Conservation (phyloP, 1,284 basidiomycete genomes). For the Schizophyllum commune region DNA sequence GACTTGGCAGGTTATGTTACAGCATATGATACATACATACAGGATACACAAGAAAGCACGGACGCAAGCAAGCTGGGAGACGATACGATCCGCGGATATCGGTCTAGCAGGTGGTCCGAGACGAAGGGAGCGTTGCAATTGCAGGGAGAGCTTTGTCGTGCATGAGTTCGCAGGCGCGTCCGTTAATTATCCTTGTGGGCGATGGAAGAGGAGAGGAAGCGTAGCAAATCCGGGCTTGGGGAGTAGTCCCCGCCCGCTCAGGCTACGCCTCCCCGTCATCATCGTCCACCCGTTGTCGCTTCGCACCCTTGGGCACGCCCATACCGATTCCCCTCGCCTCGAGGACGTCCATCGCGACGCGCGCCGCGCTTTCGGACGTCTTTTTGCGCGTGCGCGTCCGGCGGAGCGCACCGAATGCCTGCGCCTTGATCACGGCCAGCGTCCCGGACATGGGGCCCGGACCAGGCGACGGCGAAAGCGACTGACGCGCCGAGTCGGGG, state of each 20-base stretch:
- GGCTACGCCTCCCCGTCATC: slow-evolving; percentile 27
- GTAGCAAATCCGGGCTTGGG: not conserved
- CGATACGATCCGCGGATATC: not conserved
- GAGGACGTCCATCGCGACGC: slow-evolving; percentile 69
- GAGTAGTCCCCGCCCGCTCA: not conserved
- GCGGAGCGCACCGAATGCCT: slow-evolving; percentile 75
- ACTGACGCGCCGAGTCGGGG: slow-evolving; percentile 42
- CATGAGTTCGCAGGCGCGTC: too few relatives aligned
- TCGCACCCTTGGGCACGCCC: slow-evolving; percentile 40
- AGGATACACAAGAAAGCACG: not conserved
- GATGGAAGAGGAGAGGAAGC: too few relatives aligned
- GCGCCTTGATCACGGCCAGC: slow-evolving; percentile 79
- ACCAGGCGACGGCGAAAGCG: slow-evolving; percentile 57
- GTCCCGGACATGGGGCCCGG: slow-evolving; percentile 64
- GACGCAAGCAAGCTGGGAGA: not conserved
- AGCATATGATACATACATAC: not conserved
- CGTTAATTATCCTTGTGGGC: too few relatives aligned
- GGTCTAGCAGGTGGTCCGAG: not conserved
- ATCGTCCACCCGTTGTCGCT: slow-evolving; percentile 51
- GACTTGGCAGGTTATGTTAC: not conserved
- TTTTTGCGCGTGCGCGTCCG: slow-evolving; percentile 66
- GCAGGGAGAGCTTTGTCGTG: not conserved
- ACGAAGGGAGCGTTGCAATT: not conserved
- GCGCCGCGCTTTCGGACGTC: slow-evolving; percentile 62
- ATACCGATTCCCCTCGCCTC: slow-evolving; percentile 68